Evolutionary conservation across 495 filamentous ascomycete species (phyloP).

Genomic region (Stereocaulon alpinum): DNA sequence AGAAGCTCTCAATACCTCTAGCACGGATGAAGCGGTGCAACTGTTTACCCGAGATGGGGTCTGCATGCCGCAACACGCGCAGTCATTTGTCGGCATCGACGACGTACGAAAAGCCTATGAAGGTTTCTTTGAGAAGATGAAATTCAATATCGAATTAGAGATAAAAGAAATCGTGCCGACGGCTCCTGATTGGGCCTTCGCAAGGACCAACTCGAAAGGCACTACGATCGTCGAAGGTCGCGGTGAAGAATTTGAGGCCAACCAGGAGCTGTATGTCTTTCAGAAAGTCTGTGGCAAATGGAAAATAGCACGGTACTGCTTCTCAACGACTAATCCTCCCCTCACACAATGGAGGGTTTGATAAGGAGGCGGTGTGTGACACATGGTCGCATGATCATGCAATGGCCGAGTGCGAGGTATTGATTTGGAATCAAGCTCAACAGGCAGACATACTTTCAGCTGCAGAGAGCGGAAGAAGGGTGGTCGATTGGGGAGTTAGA

Average conservation of each 20-base stretch:
- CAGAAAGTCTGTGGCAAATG: slow-evolving; percentile 9
- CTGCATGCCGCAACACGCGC: slow-evolving; percentile 15
- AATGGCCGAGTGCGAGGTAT: not conserved
- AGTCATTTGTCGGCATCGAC: slow-evolving; percentile 11
- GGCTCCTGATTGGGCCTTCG: slow-evolving; percentile 6
- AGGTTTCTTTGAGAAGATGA: slow-evolving; percentile 10
- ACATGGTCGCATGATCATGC: no score
- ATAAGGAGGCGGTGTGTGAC: not conserved
- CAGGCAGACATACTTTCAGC: no score
- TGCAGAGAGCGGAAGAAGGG: no score
- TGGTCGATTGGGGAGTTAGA: no score
- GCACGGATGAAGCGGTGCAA: slow-evolving; percentile 4
- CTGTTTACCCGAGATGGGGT: slow-evolving; percentile 14
- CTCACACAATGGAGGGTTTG: not conserved
- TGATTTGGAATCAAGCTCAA: no score
- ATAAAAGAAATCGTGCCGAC: slow-evolving; percentile 14
- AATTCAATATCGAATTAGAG: slow-evolving; percentile 17
- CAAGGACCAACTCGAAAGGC: slow-evolving; percentile 12
- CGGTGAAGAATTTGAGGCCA: slow-evolving; percentile 9
- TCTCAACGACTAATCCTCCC: slow-evolving; percentile 12
- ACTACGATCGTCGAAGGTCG: slow-evolving; percentile 6
- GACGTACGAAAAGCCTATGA: slow-evolving; percentile 10
- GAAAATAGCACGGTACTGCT: slow-evolving; percentile 19
- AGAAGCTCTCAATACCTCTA: slow-evolving; percentile 14
- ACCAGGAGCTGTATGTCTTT: slow-evolving; percentile 15